Evolutionary conservation across 805 yeast species (phyloP).

Genomic region (Clavispora fructus): DNA sequence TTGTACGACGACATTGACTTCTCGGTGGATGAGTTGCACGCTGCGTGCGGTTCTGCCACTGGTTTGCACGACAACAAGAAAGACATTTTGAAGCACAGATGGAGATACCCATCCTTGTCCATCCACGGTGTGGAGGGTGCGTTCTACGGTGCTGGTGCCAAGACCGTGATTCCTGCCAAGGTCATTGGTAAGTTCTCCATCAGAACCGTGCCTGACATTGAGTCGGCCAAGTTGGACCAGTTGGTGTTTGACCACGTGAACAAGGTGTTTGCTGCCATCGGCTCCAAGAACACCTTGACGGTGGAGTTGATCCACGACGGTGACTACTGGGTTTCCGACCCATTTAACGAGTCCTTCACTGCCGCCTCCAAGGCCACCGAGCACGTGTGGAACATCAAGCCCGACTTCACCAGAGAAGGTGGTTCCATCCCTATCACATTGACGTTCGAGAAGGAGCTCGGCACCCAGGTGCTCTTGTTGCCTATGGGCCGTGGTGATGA

Average conservation of each 20-base stretch:
- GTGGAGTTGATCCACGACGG: conserved; percentile 90
- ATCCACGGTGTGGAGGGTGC: conserved; percentile 98
- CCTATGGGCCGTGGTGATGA: conserved; percentile 99
- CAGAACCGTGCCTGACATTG: conserved; percentile 95
- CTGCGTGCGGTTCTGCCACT: conserved; percentile 84
- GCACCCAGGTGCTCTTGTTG: conserved; percentile 78
- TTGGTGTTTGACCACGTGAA: conserved; percentile 69
- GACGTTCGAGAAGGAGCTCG: conserved; percentile 83
- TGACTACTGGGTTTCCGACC: conserved; percentile 93
- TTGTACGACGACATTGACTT: conserved; percentile 85
- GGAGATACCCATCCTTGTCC: conserved; percentile 97
- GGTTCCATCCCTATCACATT: conserved; percentile 97
- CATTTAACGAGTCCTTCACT: conserved; percentile 84
- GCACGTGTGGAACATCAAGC: conserved; percentile 90
- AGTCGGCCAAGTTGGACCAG: conserved; percentile 70
- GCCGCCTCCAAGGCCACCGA: conserved; percentile 95
- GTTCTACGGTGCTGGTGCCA: conserved; percentile 90
- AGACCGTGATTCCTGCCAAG: conserved; percentile 95
- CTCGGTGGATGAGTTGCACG: conserved; percentile 75
- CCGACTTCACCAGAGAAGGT: conserved; percentile 98
- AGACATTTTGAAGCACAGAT: conserved; percentile 91
- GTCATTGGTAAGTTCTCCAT: conserved; percentile 94
- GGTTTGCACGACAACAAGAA: conserved; percentile 72
- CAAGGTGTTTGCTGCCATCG: conserved; percentile 57
- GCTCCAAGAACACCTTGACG: conserved; percentile 69